These are phyloP conservation scores for Steccherinum ochraceum DNA, from an alignment of 768 basidiomycete genomes.

Conservation along the genomic window DNA sequence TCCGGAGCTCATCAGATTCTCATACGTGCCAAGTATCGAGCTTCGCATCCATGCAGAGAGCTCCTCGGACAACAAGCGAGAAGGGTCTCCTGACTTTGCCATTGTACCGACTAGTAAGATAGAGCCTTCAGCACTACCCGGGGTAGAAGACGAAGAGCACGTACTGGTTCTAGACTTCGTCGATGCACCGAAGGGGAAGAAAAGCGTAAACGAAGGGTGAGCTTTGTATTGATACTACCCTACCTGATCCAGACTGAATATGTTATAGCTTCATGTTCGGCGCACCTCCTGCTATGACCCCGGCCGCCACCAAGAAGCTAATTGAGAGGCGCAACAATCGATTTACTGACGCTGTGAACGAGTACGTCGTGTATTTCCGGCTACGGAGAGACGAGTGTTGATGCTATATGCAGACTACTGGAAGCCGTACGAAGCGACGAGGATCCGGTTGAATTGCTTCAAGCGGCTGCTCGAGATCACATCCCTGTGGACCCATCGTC, in stretches of 20 bases:
- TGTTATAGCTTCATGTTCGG: constrained; percentile 16
- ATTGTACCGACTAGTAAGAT: constrained; percentile 8
- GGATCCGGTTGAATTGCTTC: constrained; percentile 58
- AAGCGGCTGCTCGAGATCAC: constrained; percentile 62
- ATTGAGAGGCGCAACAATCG: constrained; percentile 63
- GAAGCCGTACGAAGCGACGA: constrained; percentile 42
- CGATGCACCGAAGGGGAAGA: constrained; percentile 34
- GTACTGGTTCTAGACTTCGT: constrained; percentile 48
- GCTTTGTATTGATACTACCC: neutral
- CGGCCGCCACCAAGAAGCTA: constrained; percentile 58
- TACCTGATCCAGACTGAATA: neutral
- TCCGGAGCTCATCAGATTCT: constrained; percentile 75
- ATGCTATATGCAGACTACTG: constrained; percentile 50
- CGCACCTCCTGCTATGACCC: constrained; percentile 39
- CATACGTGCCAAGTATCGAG: constrained; percentile 65
- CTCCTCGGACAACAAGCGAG: too few relatives aligned
- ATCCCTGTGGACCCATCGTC: constrained; percentile 57
- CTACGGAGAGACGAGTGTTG: too few relatives aligned
- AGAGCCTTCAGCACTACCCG: constrained; percentile 21
- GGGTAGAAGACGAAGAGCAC: constrained; percentile 36
- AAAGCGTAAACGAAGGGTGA: constrained; percentile 24
- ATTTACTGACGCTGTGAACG: constrained; percentile 61
- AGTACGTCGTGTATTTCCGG: constrained; percentile 34
- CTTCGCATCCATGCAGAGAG: constrained; percentile 44
- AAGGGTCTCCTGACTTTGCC: constrained; percentile 36